A percentile compares a stretch with the other conserved stretches of the same genome.
Conservation (phyloP, 164 flowering plant species). For the Sedum album region DNA sequence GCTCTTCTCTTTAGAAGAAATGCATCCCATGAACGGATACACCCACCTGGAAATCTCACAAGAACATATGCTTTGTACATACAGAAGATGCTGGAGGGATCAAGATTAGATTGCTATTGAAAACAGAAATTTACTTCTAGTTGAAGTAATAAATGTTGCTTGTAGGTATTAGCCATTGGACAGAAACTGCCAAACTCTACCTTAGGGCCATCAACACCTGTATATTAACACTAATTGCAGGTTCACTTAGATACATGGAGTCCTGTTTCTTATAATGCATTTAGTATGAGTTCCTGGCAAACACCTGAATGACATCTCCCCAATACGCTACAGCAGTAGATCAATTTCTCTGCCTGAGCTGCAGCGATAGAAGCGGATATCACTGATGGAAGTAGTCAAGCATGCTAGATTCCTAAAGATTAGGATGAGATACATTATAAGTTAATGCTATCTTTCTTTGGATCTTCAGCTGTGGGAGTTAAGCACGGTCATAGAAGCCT, state of each 20-base stretch:
- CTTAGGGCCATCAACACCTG: not conserved
- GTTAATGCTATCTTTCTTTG: not conserved
- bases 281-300: not conserved
- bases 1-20: conserved; percentile 3
- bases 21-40: not conserved
- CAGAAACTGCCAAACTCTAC: not conserved
- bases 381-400: not conserved
- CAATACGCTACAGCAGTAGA: not conserved
- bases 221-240: not conserved
- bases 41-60: not conserved
- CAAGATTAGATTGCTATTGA: not conserved
- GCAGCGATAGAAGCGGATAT: not conserved
- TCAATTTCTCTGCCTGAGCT: not conserved
- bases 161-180: not conserved
- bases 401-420: not conserved
- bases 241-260: not conserved
- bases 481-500: conserved; percentile 14
- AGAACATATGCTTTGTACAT: not conserved
- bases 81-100: not conserved
- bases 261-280: not conserved
- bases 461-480: not conserved
- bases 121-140: not conserved
- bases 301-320: not conserved
- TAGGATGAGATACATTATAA: not conserved
- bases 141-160: not conserved